Percentiles rank a stretch among this genome's conserved stretches.
Evolutionary conservation across 768 basidiomycete species (phyloP).

Genomic region (Pleurotus cornucopiae): DNA sequence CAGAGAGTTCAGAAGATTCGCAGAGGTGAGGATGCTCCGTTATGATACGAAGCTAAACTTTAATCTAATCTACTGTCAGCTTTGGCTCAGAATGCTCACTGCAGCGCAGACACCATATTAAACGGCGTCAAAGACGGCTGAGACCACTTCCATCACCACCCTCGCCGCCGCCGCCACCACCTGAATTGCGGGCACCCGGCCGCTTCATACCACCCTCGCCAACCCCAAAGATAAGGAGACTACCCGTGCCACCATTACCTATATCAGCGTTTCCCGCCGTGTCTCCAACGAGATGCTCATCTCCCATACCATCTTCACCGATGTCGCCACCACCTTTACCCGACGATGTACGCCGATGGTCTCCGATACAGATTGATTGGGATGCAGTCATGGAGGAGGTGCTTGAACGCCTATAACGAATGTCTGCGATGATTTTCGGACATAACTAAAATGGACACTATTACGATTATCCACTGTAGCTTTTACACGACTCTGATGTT

Average conservation of each 20-base stretch:
- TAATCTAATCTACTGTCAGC: neutral
- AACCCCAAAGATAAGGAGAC: slow-evolving; percentile 7
- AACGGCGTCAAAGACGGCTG: slow-evolving; percentile 8
- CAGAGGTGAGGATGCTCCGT: neutral
- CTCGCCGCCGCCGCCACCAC: slow-evolving; percentile 4
- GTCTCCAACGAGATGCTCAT: slow-evolving; percentile 1
- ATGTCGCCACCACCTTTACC: neutral
- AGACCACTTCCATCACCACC: slow-evolving; percentile 12
- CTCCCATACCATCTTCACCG: slow-evolving; percentile 5
- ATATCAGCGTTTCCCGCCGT: slow-evolving; percentile 4
- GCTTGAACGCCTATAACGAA: neutral
- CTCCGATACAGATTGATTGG: slow-evolving; percentile 13
- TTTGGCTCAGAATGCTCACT: slow-evolving; percentile 6
- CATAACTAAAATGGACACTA: neutral
- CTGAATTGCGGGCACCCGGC: neutral
- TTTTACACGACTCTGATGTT: neutral
- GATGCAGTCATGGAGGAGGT: slow-evolving; percentile 11
- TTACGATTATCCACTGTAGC: neutral
- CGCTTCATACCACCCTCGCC: neutral
- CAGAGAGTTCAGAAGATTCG: neutral
- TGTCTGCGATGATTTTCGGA: neutral
- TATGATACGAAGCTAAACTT: neutral
- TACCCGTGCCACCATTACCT: slow-evolving; percentile 11
- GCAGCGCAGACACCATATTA: slow-evolving; percentile 10
- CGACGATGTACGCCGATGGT: slow-evolving; percentile 1